A percentile compares a stretch with the other conserved stretches of the same genome.
phyloP scores from a whole-genome alignment of 1,284 basidiomycete species.

The Ustanciosporium gigantosporum region DNA sequence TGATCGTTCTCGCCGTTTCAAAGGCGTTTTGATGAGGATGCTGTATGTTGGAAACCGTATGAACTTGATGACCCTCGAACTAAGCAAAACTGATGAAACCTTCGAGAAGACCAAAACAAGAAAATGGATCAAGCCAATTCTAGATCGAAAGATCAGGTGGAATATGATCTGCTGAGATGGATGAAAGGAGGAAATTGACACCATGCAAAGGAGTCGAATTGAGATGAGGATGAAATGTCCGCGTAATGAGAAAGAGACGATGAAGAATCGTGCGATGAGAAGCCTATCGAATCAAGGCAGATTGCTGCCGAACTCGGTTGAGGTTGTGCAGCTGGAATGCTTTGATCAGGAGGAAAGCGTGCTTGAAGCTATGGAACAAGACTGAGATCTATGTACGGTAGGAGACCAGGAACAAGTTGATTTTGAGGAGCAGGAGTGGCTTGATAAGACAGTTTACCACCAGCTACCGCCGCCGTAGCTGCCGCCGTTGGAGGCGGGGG shows the following conservation, averaged over 20 bases:
- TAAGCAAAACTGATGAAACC: background rate
- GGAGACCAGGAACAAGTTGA: background rate
- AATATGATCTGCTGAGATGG: background rate
- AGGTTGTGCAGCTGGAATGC: background rate
- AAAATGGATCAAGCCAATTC: background rate
- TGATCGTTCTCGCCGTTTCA: background rate
- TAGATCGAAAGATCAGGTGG: background rate
- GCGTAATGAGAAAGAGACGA: background rate
- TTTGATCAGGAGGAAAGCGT: background rate
- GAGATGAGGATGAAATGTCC: background rate
- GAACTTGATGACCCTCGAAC: background rate
- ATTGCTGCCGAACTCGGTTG: no score
- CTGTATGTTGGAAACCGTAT: background rate
- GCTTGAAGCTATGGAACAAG: background rate
- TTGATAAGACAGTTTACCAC: slow-evolving; percentile 16
- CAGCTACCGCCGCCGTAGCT: slow-evolving; percentile 43
- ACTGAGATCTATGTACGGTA: background rate
- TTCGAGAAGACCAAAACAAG: slow-evolving; percentile 1
- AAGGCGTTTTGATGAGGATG: background rate
- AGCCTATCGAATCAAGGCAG: no score
- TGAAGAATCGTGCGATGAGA: background rate
- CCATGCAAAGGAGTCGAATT: background rate
- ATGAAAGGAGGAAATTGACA: background rate
- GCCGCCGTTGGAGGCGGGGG: slow-evolving; percentile 39
- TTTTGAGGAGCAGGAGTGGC: background rate